These are phyloP conservation scores for Daldinia grandis DNA, from an alignment of 495 filamentous ascomycete genomes.

Conservation along the genomic window DNA sequence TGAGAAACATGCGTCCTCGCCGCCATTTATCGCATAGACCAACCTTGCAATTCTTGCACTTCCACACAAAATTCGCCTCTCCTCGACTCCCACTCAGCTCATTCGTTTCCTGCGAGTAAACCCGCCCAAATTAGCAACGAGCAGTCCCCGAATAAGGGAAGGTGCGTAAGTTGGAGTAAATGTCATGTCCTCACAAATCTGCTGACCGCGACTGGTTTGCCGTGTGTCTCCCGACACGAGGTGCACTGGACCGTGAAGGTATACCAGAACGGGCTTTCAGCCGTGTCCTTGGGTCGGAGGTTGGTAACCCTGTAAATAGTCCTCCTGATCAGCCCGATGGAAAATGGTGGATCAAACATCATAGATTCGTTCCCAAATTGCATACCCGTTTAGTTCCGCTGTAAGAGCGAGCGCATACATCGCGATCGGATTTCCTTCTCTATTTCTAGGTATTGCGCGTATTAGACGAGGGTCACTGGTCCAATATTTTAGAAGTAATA, in stretches of 20 bases:
- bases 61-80: slow-evolving; percentile 98
- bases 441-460: neutral
- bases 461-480: slow-evolving; percentile 4
- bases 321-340: slow-evolving; percentile 35
- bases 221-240: slow-evolving; percentile 89
- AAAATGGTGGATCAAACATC: slow-evolving; percentile 7
- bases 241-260: slow-evolving; percentile 97
- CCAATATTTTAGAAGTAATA: slow-evolving; percentile 6
- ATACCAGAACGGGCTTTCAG: slow-evolving; percentile 86
- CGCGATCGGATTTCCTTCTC: slow-evolving; percentile 30
- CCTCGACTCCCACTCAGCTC: slow-evolving; percentile 91
- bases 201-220: slow-evolving; percentile 85
- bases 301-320: slow-evolving; percentile 77
- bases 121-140: neutral
- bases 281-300: slow-evolving; percentile 82
- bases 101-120: slow-evolving; percentile 70
- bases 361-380: slow-evolving; percentile 22
- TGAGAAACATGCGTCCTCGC: slow-evolving; percentile 7
- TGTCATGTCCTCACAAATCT: slow-evolving; percentile 74
- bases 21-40: no score
- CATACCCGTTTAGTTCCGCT: slow-evolving; percentile 77
- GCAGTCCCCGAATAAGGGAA: neutral
- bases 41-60: slow-evolving; percentile 91
- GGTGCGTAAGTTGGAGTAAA: neutral
- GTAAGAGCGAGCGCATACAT: slow-evolving; percentile 84